Evolutionary conservation across 768 basidiomycete genomes (phyloP).

Genomic region (Tylopilus vinaceipallidus): DNA sequence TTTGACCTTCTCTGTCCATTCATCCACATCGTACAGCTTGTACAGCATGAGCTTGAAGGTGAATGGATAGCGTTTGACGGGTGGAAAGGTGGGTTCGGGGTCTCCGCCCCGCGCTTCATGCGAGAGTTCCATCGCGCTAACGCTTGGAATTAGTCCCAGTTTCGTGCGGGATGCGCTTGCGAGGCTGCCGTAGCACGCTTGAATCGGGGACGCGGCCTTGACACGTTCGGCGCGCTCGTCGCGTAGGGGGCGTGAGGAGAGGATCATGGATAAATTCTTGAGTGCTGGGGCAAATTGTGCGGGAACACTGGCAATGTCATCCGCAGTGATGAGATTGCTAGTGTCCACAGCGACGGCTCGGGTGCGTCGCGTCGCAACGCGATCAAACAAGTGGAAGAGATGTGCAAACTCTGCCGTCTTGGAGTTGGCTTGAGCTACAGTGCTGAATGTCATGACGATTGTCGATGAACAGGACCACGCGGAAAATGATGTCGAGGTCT

Average conservation of each 20-base stretch:
- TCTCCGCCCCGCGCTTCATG: slow-evolving; percentile 24
- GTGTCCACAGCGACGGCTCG: slow-evolving; percentile 21
- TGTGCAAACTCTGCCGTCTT: slow-evolving; percentile 52
- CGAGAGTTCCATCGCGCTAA: slow-evolving; percentile 10
- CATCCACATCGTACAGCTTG: slow-evolving; percentile 58
- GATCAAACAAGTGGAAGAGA: slow-evolving; percentile 54
- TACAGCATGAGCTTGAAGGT: slow-evolving; percentile 69
- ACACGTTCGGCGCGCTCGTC: slow-evolving; percentile 17
- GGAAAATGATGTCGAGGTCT: too few species aligned
- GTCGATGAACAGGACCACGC: too few species aligned
- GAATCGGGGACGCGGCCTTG: background rate
- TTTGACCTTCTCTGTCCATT: slow-evolving; percentile 57
- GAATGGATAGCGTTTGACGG: slow-evolving; percentile 46
- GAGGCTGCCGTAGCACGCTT: slow-evolving; percentile 24
- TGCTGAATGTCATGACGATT: slow-evolving; percentile 22
- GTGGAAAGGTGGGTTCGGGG: slow-evolving; percentile 41
- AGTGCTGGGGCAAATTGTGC: slow-evolving; percentile 33
- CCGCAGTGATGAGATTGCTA: slow-evolving; percentile 24
- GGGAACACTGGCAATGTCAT: slow-evolving; percentile 31
- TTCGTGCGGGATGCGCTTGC: slow-evolving; percentile 14
- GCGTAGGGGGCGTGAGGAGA: slow-evolving; percentile 33
- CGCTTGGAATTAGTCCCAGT: background rate
- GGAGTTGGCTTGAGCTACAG: slow-evolving; percentile 28
- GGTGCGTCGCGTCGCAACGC: slow-evolving; percentile 45
- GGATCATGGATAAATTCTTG: slow-evolving; percentile 37